phyloP scores from a whole-genome alignment of 805 yeast genomes.

The Ogataea ganodermae region DNA sequence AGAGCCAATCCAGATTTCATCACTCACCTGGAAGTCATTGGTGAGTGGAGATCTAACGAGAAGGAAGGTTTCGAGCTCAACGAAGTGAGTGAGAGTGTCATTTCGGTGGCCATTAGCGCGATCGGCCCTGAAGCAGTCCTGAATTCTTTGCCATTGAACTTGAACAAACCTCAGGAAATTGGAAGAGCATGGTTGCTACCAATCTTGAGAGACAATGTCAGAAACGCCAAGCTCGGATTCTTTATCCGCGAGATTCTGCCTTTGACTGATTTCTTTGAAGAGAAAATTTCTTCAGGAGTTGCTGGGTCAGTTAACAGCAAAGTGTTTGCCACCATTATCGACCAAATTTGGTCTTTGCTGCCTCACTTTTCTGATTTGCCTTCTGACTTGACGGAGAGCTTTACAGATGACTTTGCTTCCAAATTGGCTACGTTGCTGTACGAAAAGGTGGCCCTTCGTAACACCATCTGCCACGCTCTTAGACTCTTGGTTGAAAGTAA shows the following conservation, averaged over 20 bases:
- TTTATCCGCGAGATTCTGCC: constrained; percentile 71
- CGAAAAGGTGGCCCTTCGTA: constrained; percentile 72
- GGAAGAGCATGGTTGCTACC: constrained; percentile 98
- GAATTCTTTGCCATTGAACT: constrained; percentile 73
- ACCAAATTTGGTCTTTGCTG: constrained; percentile 89
- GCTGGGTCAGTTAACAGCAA: constrained; percentile 69
- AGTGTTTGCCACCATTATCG: constrained; percentile 80
- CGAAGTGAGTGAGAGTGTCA: constrained; percentile 75
- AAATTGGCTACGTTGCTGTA: constrained; percentile 73
- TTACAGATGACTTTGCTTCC: constrained; percentile 78
- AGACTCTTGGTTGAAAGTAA: constrained; percentile 78
- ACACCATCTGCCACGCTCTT: constrained; percentile 79
- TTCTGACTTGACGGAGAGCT: constrained; percentile 61
- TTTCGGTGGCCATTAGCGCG: constrained; percentile 74
- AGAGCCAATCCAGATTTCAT: constrained; percentile 73
- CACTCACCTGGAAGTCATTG: constrained; percentile 67
- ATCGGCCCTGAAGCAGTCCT: constrained; percentile 88
- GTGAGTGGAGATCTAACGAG: constrained; percentile 84
- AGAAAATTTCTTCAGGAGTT: constrained; percentile 44
- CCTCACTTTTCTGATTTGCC: constrained; percentile 92
- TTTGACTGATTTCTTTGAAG: constrained; percentile 53
- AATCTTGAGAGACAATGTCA: constrained; percentile 80
- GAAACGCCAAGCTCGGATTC: constrained; percentile 65
- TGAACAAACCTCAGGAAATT: constrained; percentile 58
- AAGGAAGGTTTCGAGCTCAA: constrained; percentile 64